Base-by-base conservation (phyloP, 176 grass and related monocot genomes). In the Triticum monococcum region DNA sequence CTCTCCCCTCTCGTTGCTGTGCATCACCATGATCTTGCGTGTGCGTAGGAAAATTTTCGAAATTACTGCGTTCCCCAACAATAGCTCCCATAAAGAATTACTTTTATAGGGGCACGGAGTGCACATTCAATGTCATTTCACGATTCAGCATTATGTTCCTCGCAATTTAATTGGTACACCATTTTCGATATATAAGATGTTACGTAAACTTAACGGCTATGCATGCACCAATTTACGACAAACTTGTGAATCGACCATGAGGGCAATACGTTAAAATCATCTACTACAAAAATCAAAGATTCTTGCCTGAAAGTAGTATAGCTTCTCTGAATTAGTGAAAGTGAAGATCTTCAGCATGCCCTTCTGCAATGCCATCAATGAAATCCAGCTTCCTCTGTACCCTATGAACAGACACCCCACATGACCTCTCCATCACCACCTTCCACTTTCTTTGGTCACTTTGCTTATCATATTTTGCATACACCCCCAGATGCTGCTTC, bases 361-460 rank as follows among this genome's bases (percentile, higher is more conserved):
- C 77, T 92, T 90, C 87, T 96, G 87, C 72, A 94, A 80, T 22
- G 97, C 94, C 37, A 92, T 94, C 5, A 79, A 90, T 91, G 76
- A 99, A 96, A 83, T 99, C 92, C 33, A 99, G 87, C 87, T 96
- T 99, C 81, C 94, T 99, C 90, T 99, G 90, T 32, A 99, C 90
- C 83, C 70, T 75, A 56, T 91, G 85, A 43, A 86, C 56, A 32
- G 92, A 93, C 97, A 48, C 46, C 12, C 12, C 12, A 48, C 46
- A 13, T 13, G 46, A 46, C 43, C 43, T 13, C 43, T 46, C 43
- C 43, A 46, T 46, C 43, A 46, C 43, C 43, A 46, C 43, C 12
- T 12, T 46, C 43, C 43, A 46, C 43, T 46, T 46, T 46, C 43
- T 46, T 13, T 46, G 43, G 9, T 46, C 43, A 12, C 43, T 68